These are phyloP conservation scores for Farysia itapuensis DNA, from an alignment of 1,284 basidiomycete species.

Conservation along the genomic window DNA sequence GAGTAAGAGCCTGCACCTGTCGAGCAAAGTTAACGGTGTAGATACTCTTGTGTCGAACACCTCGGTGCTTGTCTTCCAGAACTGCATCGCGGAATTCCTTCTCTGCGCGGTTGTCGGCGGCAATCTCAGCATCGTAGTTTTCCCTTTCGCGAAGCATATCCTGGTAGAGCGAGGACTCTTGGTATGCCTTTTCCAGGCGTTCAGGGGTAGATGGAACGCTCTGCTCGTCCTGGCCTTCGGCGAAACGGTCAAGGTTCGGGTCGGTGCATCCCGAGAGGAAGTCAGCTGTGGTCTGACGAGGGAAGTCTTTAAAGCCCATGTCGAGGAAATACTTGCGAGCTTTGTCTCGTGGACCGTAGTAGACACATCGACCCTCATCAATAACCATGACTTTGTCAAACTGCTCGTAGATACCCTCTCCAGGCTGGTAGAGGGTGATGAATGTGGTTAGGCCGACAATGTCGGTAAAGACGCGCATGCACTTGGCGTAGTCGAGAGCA, in stretches of 20 bases:
- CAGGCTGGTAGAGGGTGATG: conserved; percentile 74
- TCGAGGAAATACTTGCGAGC: conserved; percentile 47
- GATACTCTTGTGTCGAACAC: conserved; percentile 79
- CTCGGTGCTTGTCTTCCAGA: conserved; percentile 75
- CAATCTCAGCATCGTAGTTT: conserved; percentile 70
- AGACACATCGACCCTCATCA: conserved; percentile 52
- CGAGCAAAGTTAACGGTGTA: conserved; percentile 73
- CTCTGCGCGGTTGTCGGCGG: conserved; percentile 67
- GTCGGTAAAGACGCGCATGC: conserved; percentile 76
- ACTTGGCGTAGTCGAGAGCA: conserved; percentile 75
- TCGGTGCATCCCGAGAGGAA: conserved; percentile 51
- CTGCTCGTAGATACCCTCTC: conserved; percentile 63
- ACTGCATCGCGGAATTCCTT: conserved; percentile 74
- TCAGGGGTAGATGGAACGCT: conserved; percentile 76
- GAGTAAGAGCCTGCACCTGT: conserved; percentile 66
- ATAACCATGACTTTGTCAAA: conserved; percentile 64
- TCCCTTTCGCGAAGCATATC: conserved; percentile 64
- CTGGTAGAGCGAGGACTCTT: conserved; percentile 65
- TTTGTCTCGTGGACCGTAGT: conserved; percentile 50
- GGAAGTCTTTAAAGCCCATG: conserved; percentile 60
- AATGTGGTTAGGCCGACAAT: conserved; percentile 75
- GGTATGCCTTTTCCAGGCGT: conserved; percentile 72
- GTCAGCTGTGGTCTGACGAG: conserved; percentile 70
- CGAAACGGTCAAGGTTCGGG: conserved; percentile 63
- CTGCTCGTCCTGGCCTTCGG: conserved; percentile 68